Percentiles rank a stretch among this genome's conserved stretches.
phyloP scores from a whole-genome alignment of 1,284 basidiomycete species.

The Moesziomyces sp. region DNA sequence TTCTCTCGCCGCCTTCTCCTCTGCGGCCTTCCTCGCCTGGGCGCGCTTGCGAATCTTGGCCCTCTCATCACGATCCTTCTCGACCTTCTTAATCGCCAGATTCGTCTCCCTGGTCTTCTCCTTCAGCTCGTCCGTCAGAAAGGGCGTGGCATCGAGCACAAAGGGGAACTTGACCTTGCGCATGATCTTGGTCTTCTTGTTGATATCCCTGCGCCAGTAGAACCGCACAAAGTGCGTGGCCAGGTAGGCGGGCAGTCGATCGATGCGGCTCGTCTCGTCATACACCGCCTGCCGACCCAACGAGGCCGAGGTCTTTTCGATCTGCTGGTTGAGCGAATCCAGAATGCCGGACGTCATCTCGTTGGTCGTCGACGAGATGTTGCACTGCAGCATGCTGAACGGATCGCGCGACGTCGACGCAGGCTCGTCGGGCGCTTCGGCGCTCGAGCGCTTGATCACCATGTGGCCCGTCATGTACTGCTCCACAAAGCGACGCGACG shows the following conservation, averaged over 20 bases:
- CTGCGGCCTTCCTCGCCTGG: conserved; percentile 71
- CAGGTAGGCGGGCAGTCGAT: conserved; percentile 82
- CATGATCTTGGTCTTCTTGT: conserved; percentile 74
- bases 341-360: conserved; percentile 88
- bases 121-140: conserved; percentile 83
- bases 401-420: conserved; percentile 77
- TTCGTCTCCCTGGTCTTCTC: conserved; percentile 78
- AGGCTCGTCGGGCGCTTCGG: conserved; percentile 82
- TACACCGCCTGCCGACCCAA: conserved; percentile 85
- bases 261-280: conserved; percentile 82
- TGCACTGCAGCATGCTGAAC: conserved; percentile 90
- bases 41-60: conserved; percentile 82
- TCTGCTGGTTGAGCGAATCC: conserved; percentile 82
- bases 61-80: conserved; percentile 85
- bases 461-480: conserved; percentile 86
- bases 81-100: conserved; percentile 79
- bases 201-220: conserved; percentile 90
- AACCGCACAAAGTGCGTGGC: conserved; percentile 94
- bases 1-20: conserved; percentile 35
- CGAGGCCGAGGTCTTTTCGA: conserved; percentile 85
- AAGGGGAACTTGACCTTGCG: conserved; percentile 92
- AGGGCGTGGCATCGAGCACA: conserved; percentile 84
- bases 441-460: conserved; percentile 74
- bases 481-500: conserved; percentile 75
- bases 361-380: conserved; percentile 86